Base-by-base conservation (phyloP, 768 basidiomycete genomes). In the Ephemerocybe angulata region DNA sequence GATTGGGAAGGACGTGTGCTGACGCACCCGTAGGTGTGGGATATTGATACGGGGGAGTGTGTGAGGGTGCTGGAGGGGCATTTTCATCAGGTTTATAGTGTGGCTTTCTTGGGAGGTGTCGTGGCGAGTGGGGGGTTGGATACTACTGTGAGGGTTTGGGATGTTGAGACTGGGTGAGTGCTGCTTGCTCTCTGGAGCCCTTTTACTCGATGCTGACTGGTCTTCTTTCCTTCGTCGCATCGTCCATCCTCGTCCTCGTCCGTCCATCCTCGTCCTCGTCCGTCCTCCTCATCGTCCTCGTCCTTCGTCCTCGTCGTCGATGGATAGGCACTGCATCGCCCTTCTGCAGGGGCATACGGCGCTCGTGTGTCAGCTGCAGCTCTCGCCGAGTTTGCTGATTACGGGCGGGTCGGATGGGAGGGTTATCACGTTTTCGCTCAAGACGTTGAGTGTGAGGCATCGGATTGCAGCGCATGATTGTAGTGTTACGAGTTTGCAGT, bases 121-220 rank as follows among this genome's bases (percentile, higher is more conserved):
- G 80, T 95, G 48, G 90, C 86, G 1, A 90, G 90, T 5, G 95
- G 93, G 4, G 88, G 88, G n/a, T 72, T 96, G 58, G 95, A 98
- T 63, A 94, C 92, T n/a, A 92, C 88, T 1, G 90, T 97, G 3
- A 77, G 94, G 3, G 82, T 98, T 0, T 98, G 96, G 96, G 85
- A 88, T 59, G 88, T 90, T 0, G 73, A 78, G 10, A 86, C 87
- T 37, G 95, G 95, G 93, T 94, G 65, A 60, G 85, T 70, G n/a
- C n/a, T n/a, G n/a, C n/a, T n/a, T n/a, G n/a, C n/a, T n/a, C n/a
- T n/a, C n/a, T n/a, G n/a, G n/a, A n/a, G n/a, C n/a, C n/a, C n/a
- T n/a, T n/a, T n/a, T n/a, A n/a, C n/a, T n/a, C n/a, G n/a, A n/a
- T n/a, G n/a, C n/a, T n/a, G n/a, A n/a, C n/a, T n/a, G n/a, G n/a